Evolutionary conservation across 192 early-diverging fungal genomes (phyloP).

Genomic region (Phycomyces blakesleeanus): DNA sequence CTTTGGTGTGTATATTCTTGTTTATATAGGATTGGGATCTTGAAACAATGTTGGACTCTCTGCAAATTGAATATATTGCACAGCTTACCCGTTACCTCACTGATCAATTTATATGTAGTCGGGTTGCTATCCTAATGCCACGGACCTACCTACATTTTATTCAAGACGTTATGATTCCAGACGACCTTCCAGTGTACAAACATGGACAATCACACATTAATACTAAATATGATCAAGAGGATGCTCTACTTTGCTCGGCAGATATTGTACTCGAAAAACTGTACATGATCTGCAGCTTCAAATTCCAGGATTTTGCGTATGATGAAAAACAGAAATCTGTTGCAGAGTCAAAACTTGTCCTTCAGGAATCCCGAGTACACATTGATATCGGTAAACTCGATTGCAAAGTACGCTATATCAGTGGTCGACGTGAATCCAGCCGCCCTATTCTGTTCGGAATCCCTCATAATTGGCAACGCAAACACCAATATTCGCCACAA

Average conservation of each 20-base stretch:
- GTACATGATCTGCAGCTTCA: constrained; percentile 45
- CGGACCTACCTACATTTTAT: constrained; percentile 60
- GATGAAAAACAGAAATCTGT: constrained; percentile 42
- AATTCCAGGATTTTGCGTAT: constrained; percentile 48
- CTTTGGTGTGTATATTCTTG: too few relatives aligned
- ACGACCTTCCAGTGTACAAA: constrained; percentile 44
- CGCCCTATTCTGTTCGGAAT: constrained; percentile 53
- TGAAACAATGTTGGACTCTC: constrained; percentile 61
- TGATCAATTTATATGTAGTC: constrained; percentile 44
- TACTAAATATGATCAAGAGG: constrained; percentile 54
- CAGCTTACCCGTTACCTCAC: constrained; percentile 50
- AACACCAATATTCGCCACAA: constrained; percentile 8
- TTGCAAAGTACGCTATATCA: constrained; percentile 55
- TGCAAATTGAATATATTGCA: constrained; percentile 61
- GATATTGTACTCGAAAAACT: constrained; percentile 57
- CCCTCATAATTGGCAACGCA: constrained; percentile 44
- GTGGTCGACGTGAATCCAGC: not conserved
- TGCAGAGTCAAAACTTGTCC: constrained; percentile 41
- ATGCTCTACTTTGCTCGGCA: constrained; percentile 58
- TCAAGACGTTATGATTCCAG: constrained; percentile 69
- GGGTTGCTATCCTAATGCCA: constrained; percentile 53
- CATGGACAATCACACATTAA: constrained; percentile 47
- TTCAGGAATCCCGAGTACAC: constrained; percentile 51
- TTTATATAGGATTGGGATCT: constrained; percentile 65
- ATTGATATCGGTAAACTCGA: constrained; percentile 52